Evolutionary conservation across 495 filamentous ascomycete species (phyloP), one percentile per base, ranked within the genome.

Genomic region (Aspergillus ellipticus): DNA sequence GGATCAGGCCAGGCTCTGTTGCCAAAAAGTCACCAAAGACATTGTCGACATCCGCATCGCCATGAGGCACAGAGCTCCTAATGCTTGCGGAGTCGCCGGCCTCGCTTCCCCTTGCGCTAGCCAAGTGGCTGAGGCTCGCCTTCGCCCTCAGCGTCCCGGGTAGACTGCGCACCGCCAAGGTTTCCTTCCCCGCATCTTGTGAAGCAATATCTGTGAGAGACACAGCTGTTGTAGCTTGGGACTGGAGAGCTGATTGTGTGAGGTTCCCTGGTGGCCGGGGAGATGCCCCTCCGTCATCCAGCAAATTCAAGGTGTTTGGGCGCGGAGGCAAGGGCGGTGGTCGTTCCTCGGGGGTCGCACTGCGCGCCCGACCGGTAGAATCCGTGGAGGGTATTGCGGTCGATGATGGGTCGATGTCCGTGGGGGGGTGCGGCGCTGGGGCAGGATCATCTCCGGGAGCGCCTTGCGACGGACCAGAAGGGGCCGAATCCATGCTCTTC

Each of bases 71-170:
- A 67, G 85, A 86, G 76, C 92, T 97, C 70, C 82, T 83, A 39
- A 97, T 76, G 66, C 95, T 97, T 56, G 86, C 84, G 9, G 83
- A 83, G 59, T 97, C 95, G 43, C 86, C 87, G n/a, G 74, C 72
- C 53, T 90, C 89, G 60, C 83, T 87, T 8, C 66, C 74, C 56
- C 68, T 74, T n/a, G 71, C 64, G 48, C 73, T 79, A 20, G 72
- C 68, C 46, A 81, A 60, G 37, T 74, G 79, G 49, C 70, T 76
- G 8, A 81, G 64, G 39, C 77, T 81, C 16, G 69, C 69, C 46
- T 59, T 75, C 15, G 68, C 72, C 56, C 60, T 71, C 47, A 74
- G 60, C 46, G 68, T 65, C 57, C 62, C 62, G 43, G 63, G 73
- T 53, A 64, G 63, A 31, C 66, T 68, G 53, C 71, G 75, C 45